Conservation (phyloP, 257 asterid genomes). For the Primulina huaijiensis region DNA sequence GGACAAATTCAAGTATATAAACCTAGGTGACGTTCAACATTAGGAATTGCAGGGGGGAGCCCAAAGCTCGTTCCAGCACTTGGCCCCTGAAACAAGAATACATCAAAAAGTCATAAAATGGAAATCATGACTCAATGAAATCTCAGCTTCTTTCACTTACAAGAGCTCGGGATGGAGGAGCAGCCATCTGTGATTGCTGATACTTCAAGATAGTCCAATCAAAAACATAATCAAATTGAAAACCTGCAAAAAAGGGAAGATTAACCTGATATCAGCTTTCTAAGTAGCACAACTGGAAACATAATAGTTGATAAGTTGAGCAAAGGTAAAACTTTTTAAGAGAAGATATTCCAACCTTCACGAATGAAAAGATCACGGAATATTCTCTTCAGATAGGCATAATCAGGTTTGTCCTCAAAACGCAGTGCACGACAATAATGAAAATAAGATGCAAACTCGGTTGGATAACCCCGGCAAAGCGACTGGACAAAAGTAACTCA, state of each 20-base stretch:
- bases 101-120: slow-evolving; percentile 5
- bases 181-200: slow-evolving; percentile 26
- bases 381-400: slow-evolving; percentile 29
- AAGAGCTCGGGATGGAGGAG: slow-evolving; percentile 43
- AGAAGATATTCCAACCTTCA: slow-evolving; percentile 18
- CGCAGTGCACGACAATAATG: slow-evolving; percentile 34
- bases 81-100: slow-evolving; percentile 52
- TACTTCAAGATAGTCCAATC: slow-evolving; percentile 36
- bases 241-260: slow-evolving; percentile 24
- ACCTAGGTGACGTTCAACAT: neutral
- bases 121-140: slow-evolving; percentile 7
- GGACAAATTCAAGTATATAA: neutral
- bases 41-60: slow-evolving; percentile 77
- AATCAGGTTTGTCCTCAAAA: slow-evolving; percentile 33
- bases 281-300: neutral
- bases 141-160: slow-evolving; percentile 42
- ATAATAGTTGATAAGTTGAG: neutral
- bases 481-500: slow-evolving; percentile 24
- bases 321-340: neutral
- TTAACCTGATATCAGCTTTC: neutral
- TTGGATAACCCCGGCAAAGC: slow-evolving; percentile 34
- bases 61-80: slow-evolving; percentile 82
- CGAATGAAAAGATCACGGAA: slow-evolving; percentile 25
- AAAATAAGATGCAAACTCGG: slow-evolving; percentile 35
- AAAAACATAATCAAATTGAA: slow-evolving; percentile 32